Evolutionary conservation across 1,284 basidiomycete species (phyloP).

Genomic region (Austroboletus niveus): DNA sequence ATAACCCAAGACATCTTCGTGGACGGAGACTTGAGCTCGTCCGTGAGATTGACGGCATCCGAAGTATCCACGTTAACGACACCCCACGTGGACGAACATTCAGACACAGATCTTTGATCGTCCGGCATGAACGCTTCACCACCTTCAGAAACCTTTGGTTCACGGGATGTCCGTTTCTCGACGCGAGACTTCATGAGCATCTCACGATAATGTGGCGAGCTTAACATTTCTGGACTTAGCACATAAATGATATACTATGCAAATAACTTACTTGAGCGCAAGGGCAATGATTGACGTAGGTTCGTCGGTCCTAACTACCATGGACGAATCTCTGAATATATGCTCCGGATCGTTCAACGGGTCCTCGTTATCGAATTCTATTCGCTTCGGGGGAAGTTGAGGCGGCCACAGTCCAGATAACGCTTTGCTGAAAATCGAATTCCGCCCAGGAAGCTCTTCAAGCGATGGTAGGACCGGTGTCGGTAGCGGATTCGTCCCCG

Average conservation of each 20-base stretch:
- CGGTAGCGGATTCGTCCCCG: constrained; percentile 40
- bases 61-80: constrained; percentile 75
- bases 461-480: constrained; percentile 57
- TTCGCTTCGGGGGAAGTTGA: constrained; percentile 44
- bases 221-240: constrained; percentile 29
- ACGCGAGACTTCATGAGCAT: constrained; percentile 75
- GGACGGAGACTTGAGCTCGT: constrained; percentile 73
- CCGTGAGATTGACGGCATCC: constrained; percentile 67
- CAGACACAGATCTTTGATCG: constrained; percentile 66
- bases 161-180: constrained; percentile 66
- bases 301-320: constrained; percentile 96
- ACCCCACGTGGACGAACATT: constrained; percentile 82
- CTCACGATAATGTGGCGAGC: constrained; percentile 86
- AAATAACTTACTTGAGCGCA: constrained; percentile 71
- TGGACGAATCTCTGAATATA: constrained; percentile 92
- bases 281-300: constrained; percentile 98
- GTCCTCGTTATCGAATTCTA: constrained; percentile 59
- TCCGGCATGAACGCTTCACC: constrained; percentile 86
- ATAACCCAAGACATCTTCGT: constrained; percentile 79
- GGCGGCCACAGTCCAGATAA: constrained; percentile 81
- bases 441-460: constrained; percentile 55
- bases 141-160: constrained; percentile 65
- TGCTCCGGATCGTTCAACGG: constrained; percentile 79
- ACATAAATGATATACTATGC: not conserved
- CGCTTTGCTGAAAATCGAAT: constrained; percentile 79